These are phyloP conservation scores for Cryphonectria radicalis DNA, from an alignment of 2,329 filamentous ascomycete species.

Conservation along the genomic window DNA sequence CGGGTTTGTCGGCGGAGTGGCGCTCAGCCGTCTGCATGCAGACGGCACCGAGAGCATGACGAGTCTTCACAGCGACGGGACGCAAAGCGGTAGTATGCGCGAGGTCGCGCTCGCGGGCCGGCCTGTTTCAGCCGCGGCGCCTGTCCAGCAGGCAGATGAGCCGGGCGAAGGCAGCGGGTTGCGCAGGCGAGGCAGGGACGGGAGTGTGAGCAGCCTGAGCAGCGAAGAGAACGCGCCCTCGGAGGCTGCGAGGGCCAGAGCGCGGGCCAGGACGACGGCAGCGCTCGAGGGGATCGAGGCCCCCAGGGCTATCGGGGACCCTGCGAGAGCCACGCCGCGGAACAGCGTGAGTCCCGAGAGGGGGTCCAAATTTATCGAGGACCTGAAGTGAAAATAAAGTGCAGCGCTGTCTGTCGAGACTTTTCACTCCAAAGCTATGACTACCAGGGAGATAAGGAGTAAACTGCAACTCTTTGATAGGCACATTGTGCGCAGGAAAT, in stretches of 20 bases:
- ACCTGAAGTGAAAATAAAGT: constrained; percentile 39
- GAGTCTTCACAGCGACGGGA: constrained; percentile 29
- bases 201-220: constrained; percentile 32
- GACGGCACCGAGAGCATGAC: constrained; percentile 41
- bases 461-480: background rate
- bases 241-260: background rate
- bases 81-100: constrained; percentile 36
- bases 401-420: background rate
- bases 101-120: constrained; percentile 40
- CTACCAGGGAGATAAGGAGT: background rate
- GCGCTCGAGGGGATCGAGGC: constrained; percentile 25
- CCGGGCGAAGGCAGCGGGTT: constrained; percentile 24
- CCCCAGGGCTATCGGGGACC: constrained; percentile 34
- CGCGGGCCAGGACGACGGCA: constrained; percentile 17
- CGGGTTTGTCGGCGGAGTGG: constrained; percentile 49
- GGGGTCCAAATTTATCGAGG: constrained; percentile 56
- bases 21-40: constrained; percentile 35
- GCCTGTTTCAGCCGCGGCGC: constrained; percentile 35
- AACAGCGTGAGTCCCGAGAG: constrained; percentile 48
- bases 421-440: too few relatives aligned
- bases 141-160: constrained; percentile 19
- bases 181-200: constrained; percentile 7
- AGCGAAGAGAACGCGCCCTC: constrained; percentile 17
- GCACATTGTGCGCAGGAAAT: background rate
- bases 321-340: constrained; percentile 27